Evolutionary conservation across 2,329 filamentous ascomycete species (phyloP).

Genomic region (Paracorniculantispora psalliotae): DNA sequence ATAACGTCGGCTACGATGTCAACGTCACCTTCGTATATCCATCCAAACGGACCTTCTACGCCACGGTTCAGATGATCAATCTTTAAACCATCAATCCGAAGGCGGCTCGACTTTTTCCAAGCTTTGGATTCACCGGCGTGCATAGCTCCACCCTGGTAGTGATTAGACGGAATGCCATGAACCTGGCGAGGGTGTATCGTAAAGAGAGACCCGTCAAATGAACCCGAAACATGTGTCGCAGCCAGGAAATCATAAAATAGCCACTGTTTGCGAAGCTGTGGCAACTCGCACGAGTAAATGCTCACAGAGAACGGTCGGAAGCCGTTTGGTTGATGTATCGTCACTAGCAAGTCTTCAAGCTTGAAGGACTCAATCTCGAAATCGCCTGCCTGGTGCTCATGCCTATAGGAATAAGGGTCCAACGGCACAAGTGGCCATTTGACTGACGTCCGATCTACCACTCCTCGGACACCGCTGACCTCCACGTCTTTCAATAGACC

Average conservation of each 20-base stretch:
- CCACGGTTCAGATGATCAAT: conserved; percentile 95
- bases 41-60: conserved; percentile 89
- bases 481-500: conserved; percentile 88
- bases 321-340: conserved; percentile 80
- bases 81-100: conserved; percentile 87
- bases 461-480: conserved; percentile 86
- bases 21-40: conserved; percentile 96
- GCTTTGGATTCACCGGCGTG: conserved; percentile 61
- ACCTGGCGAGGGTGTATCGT: conserved; percentile 93
- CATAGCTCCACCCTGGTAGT: conserved; percentile 47
- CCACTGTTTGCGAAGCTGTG: conserved; percentile 90
- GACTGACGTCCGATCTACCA: conserved; percentile 85
- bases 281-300: conserved; percentile 92
- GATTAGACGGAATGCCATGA: conserved; percentile 67
- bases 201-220: conserved; percentile 91
- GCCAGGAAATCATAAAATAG: conserved; percentile 96
- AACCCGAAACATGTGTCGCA: conserved; percentile 93
- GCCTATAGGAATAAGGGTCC: conserved; percentile 82
- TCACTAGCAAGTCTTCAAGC: conserved; percentile 87
- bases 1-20: conserved; percentile 95
- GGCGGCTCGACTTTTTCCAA: conserved; percentile 94
- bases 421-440: conserved; percentile 58
- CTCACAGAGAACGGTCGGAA: conserved; percentile 96
- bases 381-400: conserved; percentile 83
- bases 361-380: conserved; percentile 98